Percentiles rank a stretch among this genome's conserved stretches.
Conservation (phyloP, 164 flowering plant genomes). For the Dillenia suffruticosa region DNA sequence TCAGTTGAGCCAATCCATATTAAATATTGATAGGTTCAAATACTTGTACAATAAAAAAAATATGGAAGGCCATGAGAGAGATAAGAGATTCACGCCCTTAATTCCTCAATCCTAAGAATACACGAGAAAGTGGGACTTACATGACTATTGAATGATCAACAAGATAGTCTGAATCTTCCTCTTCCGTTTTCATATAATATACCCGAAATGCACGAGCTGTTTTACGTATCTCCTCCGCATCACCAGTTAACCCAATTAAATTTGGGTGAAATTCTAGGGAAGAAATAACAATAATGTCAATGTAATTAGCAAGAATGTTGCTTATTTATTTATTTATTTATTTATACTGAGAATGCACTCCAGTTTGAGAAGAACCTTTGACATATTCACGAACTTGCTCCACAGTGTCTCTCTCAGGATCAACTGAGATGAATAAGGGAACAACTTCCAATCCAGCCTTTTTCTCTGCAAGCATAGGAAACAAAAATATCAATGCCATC, state of each 20-base stretch:
- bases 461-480: constrained; percentile 42
- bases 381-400: constrained; percentile 91
- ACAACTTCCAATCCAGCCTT: constrained; percentile 65
- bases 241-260: constrained; percentile 85
- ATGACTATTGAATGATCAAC: constrained; percentile 96
- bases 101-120: not conserved
- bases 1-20: too few relatives aligned
- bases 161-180: constrained; percentile 89
- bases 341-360: not conserved
- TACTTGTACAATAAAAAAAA: too few relatives aligned
- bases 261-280: constrained; percentile 83
- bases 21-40: too few relatives aligned
- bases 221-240: constrained; percentile 52
- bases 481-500: too few relatives aligned
- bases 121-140: constrained; percentile 35
- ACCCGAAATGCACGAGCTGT: constrained; percentile 93
- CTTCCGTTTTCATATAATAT: constrained; percentile 92
- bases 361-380: constrained; percentile 48
- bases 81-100: too few relatives aligned
- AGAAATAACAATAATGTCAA: constrained; percentile 5
- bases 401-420: constrained; percentile 96
- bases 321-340: too few relatives aligned
- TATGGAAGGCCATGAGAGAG: too few relatives aligned
- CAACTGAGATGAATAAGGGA: constrained; percentile 90
- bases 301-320: not conserved